Evolutionary conservation across 371 early-diverging fungal genomes (phyloP).

Genomic region (Mortierella sp.): DNA sequence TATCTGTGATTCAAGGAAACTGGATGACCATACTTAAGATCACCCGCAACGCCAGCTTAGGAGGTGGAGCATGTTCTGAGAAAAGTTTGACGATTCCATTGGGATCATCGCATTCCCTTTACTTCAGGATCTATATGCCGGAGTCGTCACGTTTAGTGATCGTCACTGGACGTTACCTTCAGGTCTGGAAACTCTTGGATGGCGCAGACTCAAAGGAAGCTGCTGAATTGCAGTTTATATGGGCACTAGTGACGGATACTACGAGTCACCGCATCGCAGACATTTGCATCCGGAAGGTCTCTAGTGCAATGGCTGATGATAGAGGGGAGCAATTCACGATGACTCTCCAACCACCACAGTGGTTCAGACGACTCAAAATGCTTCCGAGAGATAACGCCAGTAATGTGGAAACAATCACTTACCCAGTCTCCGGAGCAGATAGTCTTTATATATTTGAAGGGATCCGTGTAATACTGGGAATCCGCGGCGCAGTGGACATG

Average conservation of each 20-base stretch:
- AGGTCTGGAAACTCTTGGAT: constrained; percentile 11
- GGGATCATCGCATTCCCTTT: constrained; percentile 3
- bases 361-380: neutral
- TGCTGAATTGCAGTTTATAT: constrained; percentile 3
- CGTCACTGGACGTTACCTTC: constrained; percentile 14
- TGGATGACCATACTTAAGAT: neutral
- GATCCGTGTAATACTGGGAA: constrained; percentile 3
- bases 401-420: neutral
- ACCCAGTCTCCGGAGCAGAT: neutral
- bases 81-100: constrained; percentile 7
- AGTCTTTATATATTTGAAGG: neutral
- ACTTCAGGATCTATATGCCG: constrained; percentile 6
- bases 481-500: constrained; percentile 15
- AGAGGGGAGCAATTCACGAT: neutral
- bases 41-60: neutral
- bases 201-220: neutral
- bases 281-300: constrained; percentile 1
- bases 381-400: neutral
- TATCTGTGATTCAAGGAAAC: constrained; percentile 4
- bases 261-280: constrained; percentile 1
- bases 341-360: neutral
- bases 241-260: constrained; percentile 3
- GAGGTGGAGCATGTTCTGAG: neutral
- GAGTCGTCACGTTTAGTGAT: constrained; percentile 1
- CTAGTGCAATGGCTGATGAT: neutral